Percentiles rank a stretch among this genome's conserved stretches.
Conservation (phyloP, 2,329 filamentous ascomycete genomes). For the Apiospora koreana region DNA sequence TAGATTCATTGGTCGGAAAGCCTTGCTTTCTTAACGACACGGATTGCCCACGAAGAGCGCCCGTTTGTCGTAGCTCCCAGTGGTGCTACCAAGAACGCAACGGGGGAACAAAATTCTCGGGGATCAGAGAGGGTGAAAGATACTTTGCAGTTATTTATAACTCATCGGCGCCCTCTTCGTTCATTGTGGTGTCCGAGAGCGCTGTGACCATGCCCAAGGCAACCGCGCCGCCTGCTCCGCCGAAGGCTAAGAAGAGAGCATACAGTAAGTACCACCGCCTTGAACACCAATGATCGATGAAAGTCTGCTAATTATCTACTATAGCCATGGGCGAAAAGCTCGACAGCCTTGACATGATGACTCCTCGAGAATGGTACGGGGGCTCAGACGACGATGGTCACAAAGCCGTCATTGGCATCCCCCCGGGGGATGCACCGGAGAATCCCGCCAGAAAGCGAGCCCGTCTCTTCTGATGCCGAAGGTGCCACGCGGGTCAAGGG, state of each 20-base stretch:
- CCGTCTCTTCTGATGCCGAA: not conserved
- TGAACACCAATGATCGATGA: too few relatives aligned
- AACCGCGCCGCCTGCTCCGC: not conserved
- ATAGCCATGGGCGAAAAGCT: not conserved
- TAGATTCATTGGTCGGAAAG: not conserved
- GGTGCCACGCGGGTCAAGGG: not conserved
- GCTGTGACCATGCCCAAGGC: not conserved
- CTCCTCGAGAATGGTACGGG: not conserved
- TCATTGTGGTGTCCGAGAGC: not conserved
- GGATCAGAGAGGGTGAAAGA: not conserved
- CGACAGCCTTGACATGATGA: not conserved
- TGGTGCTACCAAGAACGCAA: not conserved
- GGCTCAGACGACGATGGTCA: not conserved
- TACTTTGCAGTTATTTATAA: not conserved
- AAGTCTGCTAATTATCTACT: too few relatives aligned
- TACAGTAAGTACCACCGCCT: not conserved
- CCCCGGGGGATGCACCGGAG: not conserved
- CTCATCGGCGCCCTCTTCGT: not conserved
- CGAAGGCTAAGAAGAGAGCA: not conserved
- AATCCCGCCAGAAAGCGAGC: not conserved
- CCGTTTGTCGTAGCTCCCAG: not conserved
- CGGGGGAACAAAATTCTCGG: not conserved
- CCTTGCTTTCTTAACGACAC: not conserved
- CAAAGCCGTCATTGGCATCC: not conserved
- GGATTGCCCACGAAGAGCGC: not conserved